Base-by-base conservation (phyloP, 1,139 yeast genomes). In the Debaryomyces nepalensis region DNA sequence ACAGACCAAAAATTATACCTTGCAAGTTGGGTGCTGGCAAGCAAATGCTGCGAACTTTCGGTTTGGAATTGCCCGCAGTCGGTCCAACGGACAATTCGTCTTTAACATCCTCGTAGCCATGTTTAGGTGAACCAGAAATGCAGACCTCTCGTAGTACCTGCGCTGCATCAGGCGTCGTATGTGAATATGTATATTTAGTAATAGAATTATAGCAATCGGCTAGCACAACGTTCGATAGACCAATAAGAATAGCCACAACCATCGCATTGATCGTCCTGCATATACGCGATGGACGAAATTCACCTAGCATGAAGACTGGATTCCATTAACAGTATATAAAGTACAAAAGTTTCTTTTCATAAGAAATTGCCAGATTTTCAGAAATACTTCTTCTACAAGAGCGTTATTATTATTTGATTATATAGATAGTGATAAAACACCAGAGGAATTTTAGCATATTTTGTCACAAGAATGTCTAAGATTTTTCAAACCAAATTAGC, bases 401-500 rank as follows among this genome's bases (percentile, higher is more conserved):
- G 11, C 18, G 16, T 31, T 31, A 11, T 20, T 31, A 18, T 9
- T 34, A 34, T 34, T 34, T 16, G 12, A 22, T 24, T 34, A 24
- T 34, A 29, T 16, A 29, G 32, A 29, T 21, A 34, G 24, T 11
- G 15, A 31, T 23, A 31, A 31, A 11, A 12, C 6, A 20, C 23
- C 7, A 19, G 34, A 6, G 7, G 16, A 12, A 20, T 31, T 31
- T 24, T 33, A 33, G 36, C 14, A 33, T 21, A 22, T 11, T 22
- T 22, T 33, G 21, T 23, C 26, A 11, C 18, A 18, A 33, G 14
- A 21, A 55, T 55, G 59, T 53, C 59, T 12, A 48, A 49, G 41
- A 51, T 50, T 37, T 41, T 55, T 16, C 44, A 50, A 46, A 57
- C 66, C 9, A 59, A 54, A 16, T 42, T 67, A 21, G 64, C 63